Evolutionary conservation across 2,329 filamentous ascomycete genomes (phyloP), one percentile per base, ranked within the genome.

Genomic region (Periconia sp.): DNA sequence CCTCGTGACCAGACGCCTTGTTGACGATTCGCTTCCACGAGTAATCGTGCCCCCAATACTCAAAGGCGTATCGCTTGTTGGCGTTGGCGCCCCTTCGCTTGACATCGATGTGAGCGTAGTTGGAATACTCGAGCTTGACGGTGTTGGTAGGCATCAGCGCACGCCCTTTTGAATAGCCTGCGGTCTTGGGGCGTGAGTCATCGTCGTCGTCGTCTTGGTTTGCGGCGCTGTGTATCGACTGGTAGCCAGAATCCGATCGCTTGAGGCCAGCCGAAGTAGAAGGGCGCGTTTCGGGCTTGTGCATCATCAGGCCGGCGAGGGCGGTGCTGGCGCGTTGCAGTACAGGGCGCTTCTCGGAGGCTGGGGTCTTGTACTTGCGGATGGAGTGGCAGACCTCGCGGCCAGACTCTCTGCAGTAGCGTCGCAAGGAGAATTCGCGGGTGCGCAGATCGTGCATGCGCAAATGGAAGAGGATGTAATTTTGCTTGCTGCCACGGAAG

Each of bases 111-210:
- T 94, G 91, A 2, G 93, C 93, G 71, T 99, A 99, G 77, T 97
- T 99, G 61, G 91, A 95, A 72, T 97, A 99, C 71, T 97, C 93
- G 33, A 99, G 83, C 75, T 92, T 90, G 71, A 93, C 89, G 35
- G 83, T 88, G 72, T 96, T 91, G 53, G 87, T 90, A 17, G 90
- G 84, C 43, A 75, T 68, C 55, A 74, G 58, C 9, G 71, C 68
- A 47, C 71, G 70, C 76, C 73, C 62, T 63, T 78, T 69, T 54
- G 62, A 60, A 41, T 73, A 69, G 52, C 68, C 69, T 30, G 68
- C 63, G 6, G 70, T 66, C 54, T 67, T 70, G 30, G 69, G 68
- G 30, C 67, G 63, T 55, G 64, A 57, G 20, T 64, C 62, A 33
- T n/a, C n/a, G n/a, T n/a, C n/a, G n/a, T 33, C 8, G 47, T 69